These are phyloP conservation scores for Botrytis hyacinthi DNA, from an alignment of 2,329 filamentous ascomycete genomes.

Conservation along the genomic window DNA sequence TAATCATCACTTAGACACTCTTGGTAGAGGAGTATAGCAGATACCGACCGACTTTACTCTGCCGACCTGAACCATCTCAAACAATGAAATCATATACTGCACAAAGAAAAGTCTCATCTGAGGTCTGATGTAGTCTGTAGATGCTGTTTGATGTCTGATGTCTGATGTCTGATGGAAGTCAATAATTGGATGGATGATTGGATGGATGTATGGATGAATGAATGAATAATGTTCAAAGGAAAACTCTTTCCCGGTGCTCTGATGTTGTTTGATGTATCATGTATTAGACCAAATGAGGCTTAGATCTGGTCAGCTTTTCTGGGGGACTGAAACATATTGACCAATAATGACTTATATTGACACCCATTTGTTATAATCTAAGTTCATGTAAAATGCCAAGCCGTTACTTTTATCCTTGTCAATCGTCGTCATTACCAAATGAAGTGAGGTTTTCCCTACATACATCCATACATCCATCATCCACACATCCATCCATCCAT, in stretches of 20 bases:
- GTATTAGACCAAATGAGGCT: neutral
- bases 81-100: neutral
- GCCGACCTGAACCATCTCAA: neutral
- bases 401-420: neutral
- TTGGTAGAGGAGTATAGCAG: neutral
- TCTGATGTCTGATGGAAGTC: neutral
- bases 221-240: neutral
- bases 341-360: neutral
- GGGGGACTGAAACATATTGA: slow-evolving; percentile 11
- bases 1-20: neutral
- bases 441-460: slow-evolving; percentile 10
- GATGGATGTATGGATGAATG: neutral
- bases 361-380: neutral
- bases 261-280: slow-evolving; percentile 13
- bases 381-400: neutral
- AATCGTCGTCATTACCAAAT: slow-evolving; percentile 15
- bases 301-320: neutral
- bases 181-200: neutral
- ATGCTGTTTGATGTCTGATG: neutral
- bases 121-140: neutral
- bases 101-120: neutral
- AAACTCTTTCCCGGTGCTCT: slow-evolving; percentile 1
- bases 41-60: neutral
- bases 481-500: neutral
- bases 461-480: neutral